Evolutionary conservation across 192 early-diverging fungal species (phyloP).

Genomic region (Mortierella hygrophila): DNA sequence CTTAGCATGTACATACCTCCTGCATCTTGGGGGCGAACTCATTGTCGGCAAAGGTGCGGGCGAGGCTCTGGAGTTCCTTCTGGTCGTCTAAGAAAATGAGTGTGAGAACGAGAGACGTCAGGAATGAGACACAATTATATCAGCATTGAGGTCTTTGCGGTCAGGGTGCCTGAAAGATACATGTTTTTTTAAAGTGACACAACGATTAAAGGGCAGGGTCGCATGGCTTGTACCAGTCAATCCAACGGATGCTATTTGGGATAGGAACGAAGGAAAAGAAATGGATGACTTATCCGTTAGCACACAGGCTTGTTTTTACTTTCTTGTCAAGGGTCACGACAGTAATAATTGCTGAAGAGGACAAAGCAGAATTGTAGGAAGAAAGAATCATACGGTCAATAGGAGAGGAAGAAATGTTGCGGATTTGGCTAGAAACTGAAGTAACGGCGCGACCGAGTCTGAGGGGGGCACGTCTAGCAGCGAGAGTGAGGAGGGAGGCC

Average conservation of each 20-base stretch:
- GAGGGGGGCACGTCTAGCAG: conserved; percentile 29
- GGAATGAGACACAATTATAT: not conserved
- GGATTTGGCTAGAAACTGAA: conserved; percentile 27
- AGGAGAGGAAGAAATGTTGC: conserved; percentile 34
- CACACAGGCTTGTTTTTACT: not conserved
- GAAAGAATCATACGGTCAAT: conserved; percentile 31
- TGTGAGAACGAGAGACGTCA: conserved; percentile 12
- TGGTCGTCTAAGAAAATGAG: conserved; percentile 48
- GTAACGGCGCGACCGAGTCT: conserved; percentile 15
- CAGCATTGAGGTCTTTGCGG: not conserved
- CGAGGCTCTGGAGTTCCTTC: conserved; percentile 60
- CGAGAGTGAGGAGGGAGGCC: conserved; percentile 31
- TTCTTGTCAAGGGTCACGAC: not conserved
- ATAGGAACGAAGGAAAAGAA: not conserved
- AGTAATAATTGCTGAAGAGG: not conserved
- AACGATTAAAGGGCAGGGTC: not conserved
- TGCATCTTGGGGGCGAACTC: conserved; percentile 71
- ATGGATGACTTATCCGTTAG: not conserved
- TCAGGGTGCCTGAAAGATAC: not conserved
- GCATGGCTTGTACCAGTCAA: conserved; percentile 28
- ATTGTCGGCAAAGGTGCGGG: conserved; percentile 64
- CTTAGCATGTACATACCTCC: conserved; percentile 28
- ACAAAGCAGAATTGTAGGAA: not conserved
- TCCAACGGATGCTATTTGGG: conserved; percentile 34
- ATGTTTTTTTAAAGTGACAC: not conserved